Evolutionary conservation across 495 filamentous ascomycete genomes (phyloP).

Genomic region (Trichoderma parareesei): DNA sequence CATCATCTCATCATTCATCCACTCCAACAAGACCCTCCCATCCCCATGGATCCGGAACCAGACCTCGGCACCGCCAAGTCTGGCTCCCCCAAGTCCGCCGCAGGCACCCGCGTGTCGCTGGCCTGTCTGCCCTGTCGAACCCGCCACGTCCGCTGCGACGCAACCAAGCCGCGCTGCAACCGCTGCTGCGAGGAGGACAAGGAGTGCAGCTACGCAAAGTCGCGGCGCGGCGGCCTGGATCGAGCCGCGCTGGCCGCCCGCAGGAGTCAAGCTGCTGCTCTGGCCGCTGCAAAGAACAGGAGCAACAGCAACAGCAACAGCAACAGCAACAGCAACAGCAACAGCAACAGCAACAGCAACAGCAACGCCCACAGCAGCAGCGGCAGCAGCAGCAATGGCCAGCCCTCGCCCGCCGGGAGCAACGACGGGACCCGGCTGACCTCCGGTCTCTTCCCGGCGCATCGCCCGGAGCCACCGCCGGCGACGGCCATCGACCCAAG

Average conservation of each 20-base stretch:
- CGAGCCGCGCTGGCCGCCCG: constrained; percentile 18
- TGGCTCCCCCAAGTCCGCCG: constrained; percentile 11
- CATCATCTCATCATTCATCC: neutral
- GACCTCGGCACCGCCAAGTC: neutral
- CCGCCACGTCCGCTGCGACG: constrained; percentile 51
- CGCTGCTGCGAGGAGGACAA: constrained; percentile 35
- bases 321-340: too few species aligned
- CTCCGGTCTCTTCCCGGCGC: too few species aligned
- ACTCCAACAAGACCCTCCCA: too few species aligned
- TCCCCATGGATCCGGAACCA: too few species aligned
- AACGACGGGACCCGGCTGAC: constrained; percentile 16
- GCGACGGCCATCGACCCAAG: constrained; percentile 26
- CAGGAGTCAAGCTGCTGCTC: constrained; percentile 19
- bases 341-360: too few species aligned
- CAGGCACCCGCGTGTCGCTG: constrained; percentile 31
- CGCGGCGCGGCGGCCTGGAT: constrained; percentile 30
- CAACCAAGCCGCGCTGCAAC: constrained; percentile 34
- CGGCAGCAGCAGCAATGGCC: neutral
- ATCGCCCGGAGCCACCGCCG: too few species aligned
- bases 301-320: too few species aligned
- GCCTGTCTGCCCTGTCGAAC: constrained; percentile 50
- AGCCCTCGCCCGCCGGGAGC: constrained; percentile 15
- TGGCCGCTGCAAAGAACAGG: constrained; percentile 10
- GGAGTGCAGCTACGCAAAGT: constrained; percentile 41
- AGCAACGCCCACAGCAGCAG: too few species aligned